Conservation (phyloP, 129 eudicot species). For the Flaveria sonorensis region DNA sequence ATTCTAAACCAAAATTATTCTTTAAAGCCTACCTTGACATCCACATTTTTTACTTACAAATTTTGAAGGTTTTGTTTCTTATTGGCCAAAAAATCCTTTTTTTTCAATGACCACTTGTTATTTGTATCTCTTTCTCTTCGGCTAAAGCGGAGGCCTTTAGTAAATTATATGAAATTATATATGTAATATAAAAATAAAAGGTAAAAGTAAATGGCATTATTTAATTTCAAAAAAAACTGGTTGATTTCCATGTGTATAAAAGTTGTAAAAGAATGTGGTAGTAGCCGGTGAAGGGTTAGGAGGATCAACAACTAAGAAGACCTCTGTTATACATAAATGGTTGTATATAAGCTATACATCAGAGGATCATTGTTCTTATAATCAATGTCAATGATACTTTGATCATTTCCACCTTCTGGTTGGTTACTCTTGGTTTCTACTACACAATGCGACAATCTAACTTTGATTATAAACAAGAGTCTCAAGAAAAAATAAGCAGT, state of each 20-base stretch:
- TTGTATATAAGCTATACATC: constrained; percentile 76
- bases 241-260: not conserved
- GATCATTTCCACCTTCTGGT: constrained; percentile 39
- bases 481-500: not conserved
- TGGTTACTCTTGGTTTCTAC: constrained; percentile 37
- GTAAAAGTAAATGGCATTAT: not conserved
- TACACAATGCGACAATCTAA: constrained; percentile 24
- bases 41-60: no score
- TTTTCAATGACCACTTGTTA: no score
- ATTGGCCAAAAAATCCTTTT: no score
- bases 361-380: constrained; percentile 68
- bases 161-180: no score
- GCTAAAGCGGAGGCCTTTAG: no score
- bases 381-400: constrained; percentile 60
- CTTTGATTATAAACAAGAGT: constrained; percentile 3
- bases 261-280: no score
- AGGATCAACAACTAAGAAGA: constrained; percentile 29
- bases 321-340: constrained; percentile 66
- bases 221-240: not conserved
- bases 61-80: no score
- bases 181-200: no score
- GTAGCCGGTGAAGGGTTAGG: no score
- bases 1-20: no score
- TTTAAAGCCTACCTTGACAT: no score
- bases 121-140: no score